These are phyloP conservation scores for Scheffersomyces lignosus DNA, from an alignment of 805 yeast genomes.

Conservation along the genomic window DNA sequence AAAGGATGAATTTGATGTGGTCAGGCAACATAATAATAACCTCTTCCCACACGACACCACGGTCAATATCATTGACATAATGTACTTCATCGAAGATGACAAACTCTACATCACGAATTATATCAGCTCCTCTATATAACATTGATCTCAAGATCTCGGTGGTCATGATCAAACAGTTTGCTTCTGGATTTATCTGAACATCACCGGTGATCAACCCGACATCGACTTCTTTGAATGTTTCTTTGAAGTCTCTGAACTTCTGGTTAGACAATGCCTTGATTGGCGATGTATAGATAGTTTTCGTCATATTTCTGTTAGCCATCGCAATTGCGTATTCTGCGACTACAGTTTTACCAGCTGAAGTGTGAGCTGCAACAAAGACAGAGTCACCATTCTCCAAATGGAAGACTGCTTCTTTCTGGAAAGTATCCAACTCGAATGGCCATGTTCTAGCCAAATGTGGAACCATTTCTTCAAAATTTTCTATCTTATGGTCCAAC, in stretches of 20 bases:
- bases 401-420: conserved; percentile 95
- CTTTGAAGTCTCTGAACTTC: conserved; percentile 83
- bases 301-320: conserved; percentile 95
- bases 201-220: conserved; percentile 97
- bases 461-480: conserved; percentile 86
- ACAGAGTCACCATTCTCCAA: conserved; percentile 98
- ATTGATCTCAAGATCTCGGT: conserved; percentile 93
- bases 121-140: conserved; percentile 95
- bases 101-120: conserved; percentile 95
- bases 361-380: conserved; percentile 97
- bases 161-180: conserved; percentile 95
- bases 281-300: conserved; percentile 94
- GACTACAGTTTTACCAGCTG: conserved; percentile 98
- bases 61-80: conserved; percentile 92
- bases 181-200: conserved; percentile 96
- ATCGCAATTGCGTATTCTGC: conserved; percentile 98
- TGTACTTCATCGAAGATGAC: conserved; percentile 98
- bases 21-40: conserved; percentile 97
- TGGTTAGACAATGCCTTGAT: conserved; percentile 89
- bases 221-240: conserved; percentile 75
- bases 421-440: conserved; percentile 90
- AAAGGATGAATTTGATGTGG: conserved; percentile 85
- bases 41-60: conserved; percentile 99
- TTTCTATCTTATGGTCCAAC: conserved; percentile 74
- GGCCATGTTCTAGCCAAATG: conserved; percentile 95